Evolutionary conservation across 1,284 basidiomycete genomes (phyloP).

Genomic region (Rhodotorula sp.): DNA sequence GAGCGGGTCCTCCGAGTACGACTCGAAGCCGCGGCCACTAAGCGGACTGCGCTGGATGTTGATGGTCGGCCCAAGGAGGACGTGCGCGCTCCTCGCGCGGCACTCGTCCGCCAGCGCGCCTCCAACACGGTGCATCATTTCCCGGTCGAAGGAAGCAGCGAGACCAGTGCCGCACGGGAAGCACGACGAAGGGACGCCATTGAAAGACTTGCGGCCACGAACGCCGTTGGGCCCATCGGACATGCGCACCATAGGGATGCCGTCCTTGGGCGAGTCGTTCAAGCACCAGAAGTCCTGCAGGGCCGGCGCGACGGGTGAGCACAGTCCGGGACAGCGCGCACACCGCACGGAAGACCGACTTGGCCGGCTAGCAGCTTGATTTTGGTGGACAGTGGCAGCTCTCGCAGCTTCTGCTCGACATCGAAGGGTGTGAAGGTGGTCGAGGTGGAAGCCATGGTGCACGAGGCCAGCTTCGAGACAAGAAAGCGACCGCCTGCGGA

Average conservation of each 20-base stretch:
- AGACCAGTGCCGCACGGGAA: conserved; percentile 30
- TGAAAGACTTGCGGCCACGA: conserved; percentile 30
- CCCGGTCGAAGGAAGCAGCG: conserved; percentile 27
- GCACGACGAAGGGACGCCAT: conserved; percentile 17
- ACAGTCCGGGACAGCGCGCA: no score
- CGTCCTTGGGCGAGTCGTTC: conserved; percentile 12
- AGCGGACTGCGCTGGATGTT: conserved; percentile 62
- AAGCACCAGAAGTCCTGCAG: conserved; percentile 25
- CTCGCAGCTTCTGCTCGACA: conserved; percentile 21
- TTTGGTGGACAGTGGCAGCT: conserved; percentile 17
- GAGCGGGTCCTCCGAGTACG: conserved; percentile 60
- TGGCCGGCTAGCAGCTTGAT: conserved; percentile 26
- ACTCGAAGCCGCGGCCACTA: conserved; percentile 63
- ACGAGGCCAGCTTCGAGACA: no score
- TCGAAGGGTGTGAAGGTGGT: conserved; percentile 1
- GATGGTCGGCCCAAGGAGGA: conserved; percentile 49
- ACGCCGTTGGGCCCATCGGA: conserved; percentile 31
- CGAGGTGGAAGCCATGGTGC: no score
- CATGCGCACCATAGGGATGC: conserved; percentile 14
- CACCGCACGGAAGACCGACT: neutral
- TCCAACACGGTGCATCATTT: conserved; percentile 22
- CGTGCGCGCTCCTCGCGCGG: conserved; percentile 25
- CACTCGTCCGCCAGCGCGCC: conserved; percentile 28
- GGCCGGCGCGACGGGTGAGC: neutral
- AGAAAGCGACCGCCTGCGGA: no score